Conservation (phyloP, 2,329 filamentous ascomycete genomes). For the Sporothrix phasma region DNA sequence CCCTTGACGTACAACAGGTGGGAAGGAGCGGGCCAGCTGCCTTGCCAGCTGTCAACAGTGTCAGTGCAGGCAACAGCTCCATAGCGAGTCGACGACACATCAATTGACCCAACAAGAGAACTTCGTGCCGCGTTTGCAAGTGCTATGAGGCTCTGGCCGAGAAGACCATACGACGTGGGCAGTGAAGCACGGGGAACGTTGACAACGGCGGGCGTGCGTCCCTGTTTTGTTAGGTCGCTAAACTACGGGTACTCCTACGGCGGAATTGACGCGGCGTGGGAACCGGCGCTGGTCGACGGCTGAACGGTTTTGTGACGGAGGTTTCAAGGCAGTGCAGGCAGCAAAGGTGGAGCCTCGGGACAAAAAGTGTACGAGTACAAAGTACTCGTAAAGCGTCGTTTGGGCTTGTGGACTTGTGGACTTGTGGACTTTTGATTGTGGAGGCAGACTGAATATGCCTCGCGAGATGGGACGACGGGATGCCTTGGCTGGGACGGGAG, state of each 20-base stretch:
- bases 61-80: not conserved
- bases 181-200: not conserved
- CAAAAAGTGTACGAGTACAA: not conserved
- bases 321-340: not conserved
- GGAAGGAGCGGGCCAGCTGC: not conserved
- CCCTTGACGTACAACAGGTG: not conserved
- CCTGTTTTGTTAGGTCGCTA: not conserved
- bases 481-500: not conserved
- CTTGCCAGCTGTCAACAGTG: not conserved
- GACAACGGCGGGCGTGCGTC: not conserved
- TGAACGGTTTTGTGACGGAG: not conserved
- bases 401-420: not conserved
- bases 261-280: not conserved
- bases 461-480: not conserved
- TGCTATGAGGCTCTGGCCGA: no score
- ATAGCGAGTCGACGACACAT: not conserved
- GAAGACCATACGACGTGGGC: not conserved
- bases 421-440: not conserved
- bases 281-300: not conserved
- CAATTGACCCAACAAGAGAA: not conserved
- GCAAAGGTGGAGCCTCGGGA: not conserved
- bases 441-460: not conserved
- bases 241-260: no score
- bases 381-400: not conserved
- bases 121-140: not conserved